Percentiles rank a stretch among this genome's conserved stretches.
phyloP scores from a whole-genome alignment of 768 basidiomycete species.

The Hemileccinum rubropunctum region DNA sequence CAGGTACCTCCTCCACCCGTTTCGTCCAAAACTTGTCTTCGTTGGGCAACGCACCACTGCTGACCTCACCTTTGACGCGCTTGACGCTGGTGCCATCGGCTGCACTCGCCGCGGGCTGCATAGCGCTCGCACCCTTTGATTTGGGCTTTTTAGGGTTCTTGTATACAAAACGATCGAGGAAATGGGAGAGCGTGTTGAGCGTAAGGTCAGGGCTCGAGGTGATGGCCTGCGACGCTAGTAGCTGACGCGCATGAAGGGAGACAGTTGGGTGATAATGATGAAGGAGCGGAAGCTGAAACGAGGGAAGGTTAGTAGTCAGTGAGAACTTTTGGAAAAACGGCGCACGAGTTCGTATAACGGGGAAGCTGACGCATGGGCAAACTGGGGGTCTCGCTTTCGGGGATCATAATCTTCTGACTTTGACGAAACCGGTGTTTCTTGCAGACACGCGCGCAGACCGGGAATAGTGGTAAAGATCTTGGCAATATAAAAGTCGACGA shows the following conservation, averaged over 20 bases:
- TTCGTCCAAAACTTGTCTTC: constrained; percentile 71
- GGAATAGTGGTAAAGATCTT: constrained; percentile 53
- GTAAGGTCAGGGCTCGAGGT: constrained; percentile 86
- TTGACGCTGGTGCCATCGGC: constrained; percentile 67
- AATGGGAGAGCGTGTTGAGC: constrained; percentile 89
- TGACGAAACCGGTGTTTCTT: constrained; percentile 28
- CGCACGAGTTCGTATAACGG: constrained; percentile 91
- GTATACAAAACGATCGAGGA: constrained; percentile 96
- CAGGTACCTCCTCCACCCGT: constrained; percentile 70
- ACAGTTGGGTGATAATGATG: constrained; percentile 91
- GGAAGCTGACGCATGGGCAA: constrained; percentile 71
- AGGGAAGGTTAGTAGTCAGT: neutral
- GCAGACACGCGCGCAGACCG: constrained; percentile 45
- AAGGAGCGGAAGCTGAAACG: constrained; percentile 67
- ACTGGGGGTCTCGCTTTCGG: constrained; percentile 86
- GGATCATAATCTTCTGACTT: constrained; percentile 66
- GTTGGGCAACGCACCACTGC: constrained; percentile 56
- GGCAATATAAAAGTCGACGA: neutral
- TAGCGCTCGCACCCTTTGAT: constrained; percentile 80
- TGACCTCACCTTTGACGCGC: constrained; percentile 60
- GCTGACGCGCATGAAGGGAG: constrained; percentile 79
- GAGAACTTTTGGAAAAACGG: constrained; percentile 2
- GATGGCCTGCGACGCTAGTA: constrained; percentile 68
- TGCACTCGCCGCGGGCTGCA: constrained; percentile 86
- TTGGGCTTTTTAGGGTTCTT: constrained; percentile 85